phyloP scores from a whole-genome alignment of 78 protist species.

The Polysphondylium violaceum region DNA sequence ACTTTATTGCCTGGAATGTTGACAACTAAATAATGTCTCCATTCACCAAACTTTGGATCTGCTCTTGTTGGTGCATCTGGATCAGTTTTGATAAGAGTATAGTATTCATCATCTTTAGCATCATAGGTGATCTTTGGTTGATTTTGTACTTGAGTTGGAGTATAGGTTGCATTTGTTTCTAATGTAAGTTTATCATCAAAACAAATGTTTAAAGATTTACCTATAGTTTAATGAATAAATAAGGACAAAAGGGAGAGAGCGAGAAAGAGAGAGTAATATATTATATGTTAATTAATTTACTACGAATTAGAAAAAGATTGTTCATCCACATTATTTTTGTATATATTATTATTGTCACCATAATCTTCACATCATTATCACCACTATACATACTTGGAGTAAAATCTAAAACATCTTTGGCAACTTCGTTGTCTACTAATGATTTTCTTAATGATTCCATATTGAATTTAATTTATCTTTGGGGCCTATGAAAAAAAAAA shows the following conservation, averaged over 20 bases:
- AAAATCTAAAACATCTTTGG: slow-evolving; percentile 19
- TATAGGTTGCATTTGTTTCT: slow-evolving; percentile 1
- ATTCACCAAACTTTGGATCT: slow-evolving; percentile 38
- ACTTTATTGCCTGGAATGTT: slow-evolving; percentile 61
- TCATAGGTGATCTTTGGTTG: slow-evolving; percentile 38
- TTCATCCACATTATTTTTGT: no score
- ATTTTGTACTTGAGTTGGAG: slow-evolving; percentile 29
- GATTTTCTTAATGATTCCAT: neutral
- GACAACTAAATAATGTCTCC: slow-evolving; percentile 50
- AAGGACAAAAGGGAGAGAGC: no score
- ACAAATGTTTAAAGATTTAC: slow-evolving; percentile 4
- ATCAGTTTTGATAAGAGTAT: slow-evolving; percentile 35
- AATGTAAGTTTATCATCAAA: slow-evolving; percentile 9
- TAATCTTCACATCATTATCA: neutral
- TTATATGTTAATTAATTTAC: neutral
- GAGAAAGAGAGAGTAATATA: neutral
- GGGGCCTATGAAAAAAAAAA: neutral
- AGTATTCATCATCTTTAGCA: slow-evolving; percentile 13
- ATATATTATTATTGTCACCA: no score
- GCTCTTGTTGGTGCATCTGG: slow-evolving; percentile 72
- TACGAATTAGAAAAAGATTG: neutral
- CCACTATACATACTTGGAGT: slow-evolving; percentile 22
- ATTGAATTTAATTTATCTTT: slow-evolving; percentile 3
- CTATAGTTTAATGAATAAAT: no score
- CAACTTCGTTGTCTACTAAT: neutral